A percentile compares a stretch with the other conserved stretches of the same genome.
These are phyloP conservation scores for Cenchrus americanus DNA, from an alignment of 176 grass and related monocot species.

Conservation along the genomic window DNA sequence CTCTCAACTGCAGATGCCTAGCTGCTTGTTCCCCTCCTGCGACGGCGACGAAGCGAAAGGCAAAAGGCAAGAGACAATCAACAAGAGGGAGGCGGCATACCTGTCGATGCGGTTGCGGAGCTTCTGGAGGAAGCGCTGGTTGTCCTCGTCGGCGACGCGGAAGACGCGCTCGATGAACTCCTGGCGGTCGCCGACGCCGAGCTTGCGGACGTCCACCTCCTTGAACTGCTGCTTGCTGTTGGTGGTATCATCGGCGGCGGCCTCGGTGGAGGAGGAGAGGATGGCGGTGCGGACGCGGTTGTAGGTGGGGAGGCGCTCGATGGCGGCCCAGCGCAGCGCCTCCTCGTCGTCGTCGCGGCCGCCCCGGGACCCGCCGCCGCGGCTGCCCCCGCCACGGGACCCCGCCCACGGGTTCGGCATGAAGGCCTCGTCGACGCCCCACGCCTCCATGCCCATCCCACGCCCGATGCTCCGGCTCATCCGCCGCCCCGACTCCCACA, in stretches of 20 bases:
- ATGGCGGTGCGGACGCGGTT: conserved; percentile 81
- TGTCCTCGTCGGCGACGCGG: conserved; percentile 92
- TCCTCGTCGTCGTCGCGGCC: conserved; percentile 78
- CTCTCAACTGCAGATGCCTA: neutral
- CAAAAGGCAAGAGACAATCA: too few relatives aligned
- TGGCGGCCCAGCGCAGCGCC: conserved; percentile 87
- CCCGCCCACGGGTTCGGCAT: conserved; percentile 22
- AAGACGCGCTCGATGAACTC: conserved; percentile 97
- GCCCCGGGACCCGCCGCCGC: neutral
- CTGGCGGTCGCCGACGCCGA: conserved; percentile 69
- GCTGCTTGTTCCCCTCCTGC: too few relatives aligned
- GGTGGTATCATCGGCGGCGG: neutral
- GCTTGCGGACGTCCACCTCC: conserved; percentile 89
- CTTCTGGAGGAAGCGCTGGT: conserved; percentile 85
- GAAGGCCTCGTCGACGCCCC: conserved; percentile 91
- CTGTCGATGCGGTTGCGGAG: conserved; percentile 83
- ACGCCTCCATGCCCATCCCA: conserved; percentile 78
- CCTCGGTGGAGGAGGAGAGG: conserved; percentile 43
- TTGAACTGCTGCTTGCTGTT: conserved; percentile 34
- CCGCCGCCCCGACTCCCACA: conserved; percentile 81
- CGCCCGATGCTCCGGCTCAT: conserved; percentile 74
- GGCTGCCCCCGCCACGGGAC: conserved; percentile 20
- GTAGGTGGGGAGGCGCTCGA: conserved; percentile 88
- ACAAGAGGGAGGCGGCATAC: neutral
- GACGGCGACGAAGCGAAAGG: too few relatives aligned